These are phyloP conservation scores for Potentilla sterilis DNA, from an alignment of 306 rosid species.

Conservation along the genomic window DNA sequence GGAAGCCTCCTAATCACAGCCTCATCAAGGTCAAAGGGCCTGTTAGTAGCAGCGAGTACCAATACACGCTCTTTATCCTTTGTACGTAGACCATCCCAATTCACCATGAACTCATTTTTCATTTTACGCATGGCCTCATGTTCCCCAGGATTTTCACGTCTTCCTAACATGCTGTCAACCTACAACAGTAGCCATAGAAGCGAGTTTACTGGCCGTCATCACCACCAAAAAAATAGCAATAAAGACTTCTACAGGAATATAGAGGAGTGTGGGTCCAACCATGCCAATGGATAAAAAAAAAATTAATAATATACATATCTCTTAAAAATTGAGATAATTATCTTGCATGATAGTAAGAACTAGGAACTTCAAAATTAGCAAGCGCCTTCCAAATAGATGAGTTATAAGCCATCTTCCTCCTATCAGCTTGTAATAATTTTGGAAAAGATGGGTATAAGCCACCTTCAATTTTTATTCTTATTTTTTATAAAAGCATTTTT, in stretches of 20 bases:
- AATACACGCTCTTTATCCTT: conserved; percentile 91
- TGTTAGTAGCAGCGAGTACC: conserved; percentile 95
- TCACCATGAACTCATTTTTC: conserved; percentile 98
- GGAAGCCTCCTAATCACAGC: conserved; percentile 99
- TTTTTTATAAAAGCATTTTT: not conserved
- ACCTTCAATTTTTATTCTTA: too few species aligned
- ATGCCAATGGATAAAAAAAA: not conserved
- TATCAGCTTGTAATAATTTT: not conserved
- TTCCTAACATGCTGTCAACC: conserved; percentile 98
- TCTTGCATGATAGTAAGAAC: conserved; percentile 1
- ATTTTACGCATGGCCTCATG: conserved; percentile 97
- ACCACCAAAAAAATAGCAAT: not conserved
- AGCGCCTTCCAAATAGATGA: not conserved
- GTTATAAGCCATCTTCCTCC: not conserved
- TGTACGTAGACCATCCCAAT: conserved; percentile 98
- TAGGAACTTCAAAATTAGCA: not conserved
- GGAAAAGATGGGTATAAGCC: not conserved
- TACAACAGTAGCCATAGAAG: conserved; percentile 33
- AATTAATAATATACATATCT: not conserved
- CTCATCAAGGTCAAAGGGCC: conserved; percentile 98
- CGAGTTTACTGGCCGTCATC: not conserved
- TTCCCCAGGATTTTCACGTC: conserved; percentile 94
- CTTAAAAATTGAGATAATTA: not conserved
- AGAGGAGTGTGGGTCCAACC: not conserved
- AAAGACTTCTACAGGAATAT: not conserved